phyloP scores from a whole-genome alignment of 129 eudicot genomes.

The Oenanthe sinensis region DNA sequence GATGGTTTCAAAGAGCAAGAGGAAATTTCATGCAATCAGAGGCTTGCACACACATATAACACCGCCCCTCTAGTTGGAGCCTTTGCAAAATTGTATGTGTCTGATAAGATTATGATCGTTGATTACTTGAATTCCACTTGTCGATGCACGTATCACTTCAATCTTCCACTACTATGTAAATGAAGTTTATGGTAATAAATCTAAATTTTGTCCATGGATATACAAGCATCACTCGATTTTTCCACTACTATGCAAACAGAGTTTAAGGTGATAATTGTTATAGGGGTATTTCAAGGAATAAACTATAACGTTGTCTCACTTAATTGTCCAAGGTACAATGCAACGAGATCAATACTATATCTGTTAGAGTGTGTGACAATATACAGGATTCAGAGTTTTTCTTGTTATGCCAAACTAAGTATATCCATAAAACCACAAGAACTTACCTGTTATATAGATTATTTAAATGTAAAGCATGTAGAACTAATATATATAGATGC shows the following conservation, averaged over 20 bases:
- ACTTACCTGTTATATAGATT: no score
- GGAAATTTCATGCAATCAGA: conserved; percentile 67
- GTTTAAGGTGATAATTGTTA: not conserved
- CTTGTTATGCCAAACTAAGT: no score
- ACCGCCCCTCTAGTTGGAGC: conserved; percentile 73
- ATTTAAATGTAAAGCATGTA: not conserved
- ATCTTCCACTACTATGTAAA: no score
- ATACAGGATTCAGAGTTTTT: no score
- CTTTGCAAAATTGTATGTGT: conserved; percentile 36
- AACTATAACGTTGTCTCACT: no score
- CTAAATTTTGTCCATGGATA: not conserved
- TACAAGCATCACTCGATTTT: not conserved
- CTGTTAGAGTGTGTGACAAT: no score
- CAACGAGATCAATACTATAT: not conserved
- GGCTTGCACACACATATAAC: conserved; percentile 68
- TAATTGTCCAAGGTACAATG: not conserved
- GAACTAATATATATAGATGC: no score
- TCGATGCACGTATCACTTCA: no score
- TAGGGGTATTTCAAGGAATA: not conserved
- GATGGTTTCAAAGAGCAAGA: conserved; percentile 47
- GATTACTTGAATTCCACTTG: no score
- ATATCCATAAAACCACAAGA: no score
- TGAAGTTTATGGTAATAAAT: not conserved
- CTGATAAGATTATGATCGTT: conserved; percentile 12
- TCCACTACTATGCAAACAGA: not conserved